Base-by-base conservation (phyloP, 2,329 filamentous ascomycete genomes). In the Claviceps pusilla region DNA sequence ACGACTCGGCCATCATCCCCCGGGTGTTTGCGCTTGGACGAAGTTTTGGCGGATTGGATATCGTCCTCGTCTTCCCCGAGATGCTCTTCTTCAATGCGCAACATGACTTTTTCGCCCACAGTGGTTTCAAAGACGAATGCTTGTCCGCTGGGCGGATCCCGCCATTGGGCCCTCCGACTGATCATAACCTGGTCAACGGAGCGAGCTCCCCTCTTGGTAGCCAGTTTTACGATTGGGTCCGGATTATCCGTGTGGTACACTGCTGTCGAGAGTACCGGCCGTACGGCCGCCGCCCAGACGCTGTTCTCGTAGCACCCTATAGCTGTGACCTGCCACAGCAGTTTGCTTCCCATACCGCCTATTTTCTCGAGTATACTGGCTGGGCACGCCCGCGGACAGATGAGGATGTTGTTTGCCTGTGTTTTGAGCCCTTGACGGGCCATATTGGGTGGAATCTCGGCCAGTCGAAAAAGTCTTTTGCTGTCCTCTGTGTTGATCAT, bases 321-420 rank as follows among this genome's bases (percentile, higher is more conserved):
- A 42, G 84, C 88, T 0, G 82, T 86, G 4, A 95, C 84, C 66
- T 87, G 81, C 89, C 91, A 98, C 45, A 74, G 81, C 69, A 94
- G 78, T 68, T 85, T 91, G 62, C 80, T 83, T 39, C 89, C 89
- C 63, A 95, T 82, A 33, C 91, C 91, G 46, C 93, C 93, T 11
- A 93, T 85, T 67, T 89, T 93, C 52, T 86, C 79, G 37, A 96
- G 72, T 28, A 94, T 84, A 59, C 76, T 79, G 51, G 78, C 75
- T 3, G 86, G 81, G 51, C 86, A 87, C 0, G 86, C 82, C 11
- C 86, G 83, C 1, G 89, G 84, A 42, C 85, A 86, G 64, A 98
- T 97, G 62, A 96, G 77, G 61, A 98, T 90, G 68, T 85, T 91
- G 69, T 94, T 95, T 48, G 85, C 90, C 62, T 95, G 83, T 57